phyloP scores from a whole-genome alignment of 83 land plant species.

The Thuja plicata region DNA sequence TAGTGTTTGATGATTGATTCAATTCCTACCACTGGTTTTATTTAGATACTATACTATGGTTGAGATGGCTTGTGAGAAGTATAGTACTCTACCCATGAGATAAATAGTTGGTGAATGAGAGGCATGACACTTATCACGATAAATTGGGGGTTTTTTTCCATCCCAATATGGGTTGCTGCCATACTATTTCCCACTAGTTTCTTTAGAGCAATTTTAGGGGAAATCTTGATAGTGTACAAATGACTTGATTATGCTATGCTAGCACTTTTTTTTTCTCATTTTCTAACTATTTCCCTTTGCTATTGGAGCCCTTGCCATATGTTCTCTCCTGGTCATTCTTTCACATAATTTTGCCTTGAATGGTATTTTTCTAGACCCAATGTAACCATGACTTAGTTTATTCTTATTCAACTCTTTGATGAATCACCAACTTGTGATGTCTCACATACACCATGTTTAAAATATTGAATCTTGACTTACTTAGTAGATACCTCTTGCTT shows the following conservation, averaged over 20 bases:
- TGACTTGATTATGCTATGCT: background rate
- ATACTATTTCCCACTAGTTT: background rate
- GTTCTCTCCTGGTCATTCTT: too few species aligned
- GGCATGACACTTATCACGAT: background rate
- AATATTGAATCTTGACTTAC: background rate
- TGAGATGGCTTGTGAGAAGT: too few species aligned
- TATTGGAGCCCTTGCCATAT: background rate
- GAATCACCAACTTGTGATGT: background rate
- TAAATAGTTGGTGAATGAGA: background rate
- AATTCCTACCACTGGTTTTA: too few species aligned
- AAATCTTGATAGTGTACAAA: too few species aligned
- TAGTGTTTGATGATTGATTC: too few species aligned
- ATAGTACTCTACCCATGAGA: too few species aligned
- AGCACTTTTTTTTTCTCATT: background rate
- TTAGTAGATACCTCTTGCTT: too few species aligned
- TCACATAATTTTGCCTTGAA: background rate
- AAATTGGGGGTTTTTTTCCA: background rate
- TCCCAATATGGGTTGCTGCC: background rate
- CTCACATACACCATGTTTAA: background rate
- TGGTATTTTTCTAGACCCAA: background rate
- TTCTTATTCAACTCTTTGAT: background rate
- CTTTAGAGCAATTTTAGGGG: background rate
- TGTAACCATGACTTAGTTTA: too few species aligned
- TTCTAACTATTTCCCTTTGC: background rate
- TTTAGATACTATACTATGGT: too few species aligned